Evolutionary conservation across 306 rosid genomes (phyloP).

Genomic region (Fragaria iinumae): DNA sequence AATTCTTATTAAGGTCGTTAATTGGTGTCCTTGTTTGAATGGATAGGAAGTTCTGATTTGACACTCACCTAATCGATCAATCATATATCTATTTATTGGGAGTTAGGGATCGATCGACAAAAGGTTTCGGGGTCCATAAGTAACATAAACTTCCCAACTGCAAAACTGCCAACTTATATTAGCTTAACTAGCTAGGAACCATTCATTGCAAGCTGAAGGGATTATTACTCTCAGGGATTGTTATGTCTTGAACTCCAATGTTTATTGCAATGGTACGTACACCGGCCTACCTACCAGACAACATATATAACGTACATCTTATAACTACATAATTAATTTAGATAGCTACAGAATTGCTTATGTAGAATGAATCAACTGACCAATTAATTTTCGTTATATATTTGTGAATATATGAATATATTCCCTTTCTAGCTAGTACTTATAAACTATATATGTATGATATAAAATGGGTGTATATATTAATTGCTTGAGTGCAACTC

Average conservation of each 20-base stretch:
- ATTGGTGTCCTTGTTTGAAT: not conserved
- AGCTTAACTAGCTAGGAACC: slow-evolving; percentile 17
- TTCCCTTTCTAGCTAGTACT: not conserved
- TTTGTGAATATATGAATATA: not conserved
- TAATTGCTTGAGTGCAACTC: slow-evolving; percentile 59
- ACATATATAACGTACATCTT: not conserved
- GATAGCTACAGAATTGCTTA: not conserved
- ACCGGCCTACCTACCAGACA: slow-evolving; percentile 43
- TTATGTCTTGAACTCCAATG: slow-evolving; percentile 22
- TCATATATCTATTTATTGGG: not conserved
- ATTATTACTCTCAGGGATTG: slow-evolving; percentile 6
- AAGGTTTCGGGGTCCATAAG: slow-evolving; percentile 45
- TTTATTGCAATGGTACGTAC: slow-evolving; percentile 29
- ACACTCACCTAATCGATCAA: slow-evolving; percentile 7
- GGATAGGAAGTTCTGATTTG: slow-evolving; percentile 8
- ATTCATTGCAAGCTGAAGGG: slow-evolving; percentile 24
- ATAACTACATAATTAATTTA: not conserved
- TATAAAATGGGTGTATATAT: not conserved
- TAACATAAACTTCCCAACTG: slow-evolving; percentile 49
- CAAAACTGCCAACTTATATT: slow-evolving; percentile 41
- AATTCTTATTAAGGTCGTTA: slow-evolving; percentile 10
- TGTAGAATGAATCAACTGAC: not conserved
- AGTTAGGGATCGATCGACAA: slow-evolving; percentile 6
- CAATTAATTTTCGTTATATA: not conserved
- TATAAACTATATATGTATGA: not conserved